Evolutionary conservation across 441 rosid genomes (phyloP), one percentile per base, ranked within the genome.

Genomic region (Syzygium malaccense): DNA sequence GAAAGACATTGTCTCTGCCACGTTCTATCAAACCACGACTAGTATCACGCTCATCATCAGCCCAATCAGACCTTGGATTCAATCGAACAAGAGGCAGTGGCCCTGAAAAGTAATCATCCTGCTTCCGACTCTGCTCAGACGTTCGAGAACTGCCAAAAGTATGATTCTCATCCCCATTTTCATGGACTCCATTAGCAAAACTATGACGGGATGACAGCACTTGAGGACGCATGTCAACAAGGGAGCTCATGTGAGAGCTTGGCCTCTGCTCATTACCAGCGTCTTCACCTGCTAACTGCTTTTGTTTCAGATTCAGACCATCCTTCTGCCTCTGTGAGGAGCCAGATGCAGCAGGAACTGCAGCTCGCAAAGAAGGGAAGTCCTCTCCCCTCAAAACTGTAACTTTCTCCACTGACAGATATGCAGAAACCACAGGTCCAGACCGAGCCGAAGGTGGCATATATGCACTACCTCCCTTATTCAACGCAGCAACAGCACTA

Each of bases 1-100:
- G 89, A 91, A 93, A 94, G 23, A 95, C 95, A 89, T 91, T 89
- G 88, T 95, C 98, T 86, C 95, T 98, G 88, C 94, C 95, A 51
- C 94, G 88, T 62, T 95, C 95, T 58, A 90, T 87, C 90, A 96
- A 93, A 86, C 95, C 94, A 89, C 91, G 95, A 90, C 99, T 93
- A 54, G 98, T 97, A 89, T 98, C 99, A 90, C 99, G 99, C 91
- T 98, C 99, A 92, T 98, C 99, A 93, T 98, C 99, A 87, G 98
- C 98, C 99, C 99, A 98, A 91, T 98, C 99, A 89, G 98, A 98
- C 87, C 99, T 94, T 51, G 98, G 98, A 56, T 94, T 92, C 96
- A 97, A 90, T 85, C 93, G 93, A 91, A 97, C 96, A 88, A 96
- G 91, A 4, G 98, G 98, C 78, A 98, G 89, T 58, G 98, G 98